Base-by-base conservation (phyloP, 306 rosid species). In the Ormosia emarginata region DNA sequence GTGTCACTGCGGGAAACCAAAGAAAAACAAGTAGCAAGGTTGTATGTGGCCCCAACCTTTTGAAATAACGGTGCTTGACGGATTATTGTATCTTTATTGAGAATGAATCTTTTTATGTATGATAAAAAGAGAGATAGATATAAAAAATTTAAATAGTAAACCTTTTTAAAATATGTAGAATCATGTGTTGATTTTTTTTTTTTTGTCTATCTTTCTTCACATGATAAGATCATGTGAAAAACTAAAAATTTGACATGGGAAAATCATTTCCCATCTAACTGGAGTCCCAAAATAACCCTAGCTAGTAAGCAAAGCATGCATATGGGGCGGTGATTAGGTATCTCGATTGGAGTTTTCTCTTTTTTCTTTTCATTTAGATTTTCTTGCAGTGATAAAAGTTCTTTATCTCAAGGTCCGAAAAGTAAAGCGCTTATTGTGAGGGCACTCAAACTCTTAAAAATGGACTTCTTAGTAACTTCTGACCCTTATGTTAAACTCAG, bases 1-100 rank as follows among this genome's bases (percentile, higher is more conserved):
- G 29, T 63, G 47, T 59, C 33, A 36, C 44, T 69, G 34, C 85
- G 81, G 77, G 85, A 81, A 12, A 55, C 50, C 37, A 85, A 77
- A 67, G 24, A 29, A 64, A 81, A 50, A 65, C 83, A 61, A 57
- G 58, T 81, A 63, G 78, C 74, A 34, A 71, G 61, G 57, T 52
- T 77, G n/a, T 85, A 81, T 77, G 15, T 81, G 82, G 79, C 81
- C 84, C 46, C 81, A 82, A 24, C 53, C 65, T 59, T 59, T 81
- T 58, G 81, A 82, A 36, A 49, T 81, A 69, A 80, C 66, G 30
- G 74, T 85, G 7, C 82, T 81, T 55, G 71, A 81, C 6, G 69
- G 59, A 43, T 63, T 83, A 37, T 4, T 34, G 83, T 81, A 81
- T 24, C 24, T 24, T 24, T 0, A 24, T 24, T 24, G 24, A 24